Conservation (phyloP, 139 green algal genomes). For the Pleodorina starrii region DNA sequence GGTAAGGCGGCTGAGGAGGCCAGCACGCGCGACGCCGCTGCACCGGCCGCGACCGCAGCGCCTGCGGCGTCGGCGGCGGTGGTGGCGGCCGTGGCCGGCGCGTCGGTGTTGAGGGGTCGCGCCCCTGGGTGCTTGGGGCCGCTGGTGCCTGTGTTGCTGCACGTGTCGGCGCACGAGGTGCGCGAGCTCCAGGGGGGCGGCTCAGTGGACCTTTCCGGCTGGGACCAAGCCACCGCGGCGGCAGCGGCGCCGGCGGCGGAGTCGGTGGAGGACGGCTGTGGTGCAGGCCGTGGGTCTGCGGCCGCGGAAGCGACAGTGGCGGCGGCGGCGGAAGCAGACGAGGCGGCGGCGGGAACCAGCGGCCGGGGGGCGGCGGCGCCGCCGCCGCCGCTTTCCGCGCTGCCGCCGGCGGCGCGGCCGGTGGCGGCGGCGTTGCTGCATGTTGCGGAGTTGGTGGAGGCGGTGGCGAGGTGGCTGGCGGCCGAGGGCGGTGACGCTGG, state of each 20-base stretch:
- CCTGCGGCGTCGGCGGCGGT: neutral
- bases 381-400: neutral
- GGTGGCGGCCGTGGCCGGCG: too few relatives aligned
- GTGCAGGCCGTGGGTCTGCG: too few relatives aligned
- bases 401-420: slow-evolving; percentile 1
- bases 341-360: too few relatives aligned
- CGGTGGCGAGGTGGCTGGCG: neutral
- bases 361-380: too few relatives aligned
- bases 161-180: slow-evolving; percentile 55
- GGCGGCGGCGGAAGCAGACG: too few relatives aligned
- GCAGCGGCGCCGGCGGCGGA: neutral
- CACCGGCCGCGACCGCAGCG: neutral
- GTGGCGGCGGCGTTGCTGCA: neutral
- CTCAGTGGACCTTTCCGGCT: neutral
- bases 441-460: neutral
- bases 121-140: neutral
- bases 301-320: too few relatives aligned
- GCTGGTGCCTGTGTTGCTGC: slow-evolving; percentile 42
- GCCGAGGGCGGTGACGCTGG: too few relatives aligned
- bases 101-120: too few relatives aligned
- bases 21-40: neutral
- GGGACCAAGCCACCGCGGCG: too few relatives aligned
- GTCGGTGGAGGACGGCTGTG: too few relatives aligned
- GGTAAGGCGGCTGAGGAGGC: too few relatives aligned
- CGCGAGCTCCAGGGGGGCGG: neutral